Base-by-base conservation (phyloP, 2,329 filamentous ascomycete genomes). In the Fusarium hainanense region DNA sequence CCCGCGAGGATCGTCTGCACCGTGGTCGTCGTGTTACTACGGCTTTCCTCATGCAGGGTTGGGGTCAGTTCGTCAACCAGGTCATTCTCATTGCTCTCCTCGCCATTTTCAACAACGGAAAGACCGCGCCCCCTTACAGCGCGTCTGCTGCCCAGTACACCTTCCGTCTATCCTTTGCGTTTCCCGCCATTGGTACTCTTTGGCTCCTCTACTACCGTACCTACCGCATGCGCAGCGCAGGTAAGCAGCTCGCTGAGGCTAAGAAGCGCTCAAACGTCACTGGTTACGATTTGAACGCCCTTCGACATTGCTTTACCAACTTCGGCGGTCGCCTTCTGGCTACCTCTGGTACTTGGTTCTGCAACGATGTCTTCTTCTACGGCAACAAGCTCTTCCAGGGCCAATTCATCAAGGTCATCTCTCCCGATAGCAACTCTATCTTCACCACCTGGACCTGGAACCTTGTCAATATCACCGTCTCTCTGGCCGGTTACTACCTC, bases 311-410 rank as follows among this genome's bases (percentile, higher is more conserved):
- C 47, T 89, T 94, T 81, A 87, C 82, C 60, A 89, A 97, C 83
- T 98, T 98, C 73, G 93, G 94, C 49, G 91, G 92, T 54, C 93
- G 95, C 73, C 83, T 98, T 25, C 77, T 97, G 21, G 95, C 95
- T 51, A 98, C 95, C 21, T 90, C 94, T 13, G 92, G 92, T 59
- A 88, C 90, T 37, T 98, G 95, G 95, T 98, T 95, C 82, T 93
- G 91, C 83, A 98, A 98, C 81, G 95, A 98, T 77, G 92, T 98
- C 72, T 98, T 98, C 87, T 98, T 98, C 85, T 98, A 98, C 84
- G 95, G 95, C 74, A 98, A 97, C 90, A 98, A 97, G 87, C 90
- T 98, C 56, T 98, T 98, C 88, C 94, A 97, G 83, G 88, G 88
- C 68, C 88, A 95, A 78, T 98, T 98, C 83, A 97, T 98, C 82